Conservation (phyloP, 225 moss, liverwort and hornwort genomes). For the Pleurozium schreberi region DNA sequence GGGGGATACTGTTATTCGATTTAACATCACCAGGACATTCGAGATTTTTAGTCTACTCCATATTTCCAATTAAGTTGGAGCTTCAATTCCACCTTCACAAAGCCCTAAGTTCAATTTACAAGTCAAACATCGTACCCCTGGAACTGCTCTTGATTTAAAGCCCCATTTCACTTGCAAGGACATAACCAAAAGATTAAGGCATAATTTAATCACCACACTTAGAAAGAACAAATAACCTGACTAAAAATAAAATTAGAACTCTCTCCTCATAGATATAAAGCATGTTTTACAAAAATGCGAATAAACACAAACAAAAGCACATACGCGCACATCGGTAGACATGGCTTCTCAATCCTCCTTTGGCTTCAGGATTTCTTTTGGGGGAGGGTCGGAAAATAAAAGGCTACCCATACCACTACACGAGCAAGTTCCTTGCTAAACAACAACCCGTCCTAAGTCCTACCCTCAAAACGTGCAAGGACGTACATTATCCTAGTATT, state of each 20-base stretch:
- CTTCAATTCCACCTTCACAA: neutral
- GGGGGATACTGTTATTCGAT: too few species aligned
- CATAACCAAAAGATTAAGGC: neutral
- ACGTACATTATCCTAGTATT: neutral
- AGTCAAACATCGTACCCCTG: neutral
- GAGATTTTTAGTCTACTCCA: too few species aligned
- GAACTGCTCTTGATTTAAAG: neutral
- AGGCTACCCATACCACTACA: neutral
- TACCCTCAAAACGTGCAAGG: neutral
- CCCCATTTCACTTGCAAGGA: neutral
- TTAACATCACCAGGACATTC: neutral
- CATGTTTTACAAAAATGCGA: neutral
- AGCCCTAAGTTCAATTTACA: neutral
- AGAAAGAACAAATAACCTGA: neutral
- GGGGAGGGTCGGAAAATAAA: neutral
- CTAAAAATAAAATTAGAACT: neutral
- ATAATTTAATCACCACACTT: neutral
- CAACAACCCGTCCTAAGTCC: neutral
- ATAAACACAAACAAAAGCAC: neutral
- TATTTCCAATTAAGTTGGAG: too few species aligned
- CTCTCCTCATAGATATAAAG: neutral
- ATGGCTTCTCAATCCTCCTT: slow-evolving; percentile 1
- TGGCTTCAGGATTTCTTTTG: neutral
- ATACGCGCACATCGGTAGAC: neutral
- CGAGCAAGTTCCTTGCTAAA: neutral